These are phyloP conservation scores for Malassezia yamatoensis DNA, from an alignment of 1,284 basidiomycete species.

Conservation along the genomic window DNA sequence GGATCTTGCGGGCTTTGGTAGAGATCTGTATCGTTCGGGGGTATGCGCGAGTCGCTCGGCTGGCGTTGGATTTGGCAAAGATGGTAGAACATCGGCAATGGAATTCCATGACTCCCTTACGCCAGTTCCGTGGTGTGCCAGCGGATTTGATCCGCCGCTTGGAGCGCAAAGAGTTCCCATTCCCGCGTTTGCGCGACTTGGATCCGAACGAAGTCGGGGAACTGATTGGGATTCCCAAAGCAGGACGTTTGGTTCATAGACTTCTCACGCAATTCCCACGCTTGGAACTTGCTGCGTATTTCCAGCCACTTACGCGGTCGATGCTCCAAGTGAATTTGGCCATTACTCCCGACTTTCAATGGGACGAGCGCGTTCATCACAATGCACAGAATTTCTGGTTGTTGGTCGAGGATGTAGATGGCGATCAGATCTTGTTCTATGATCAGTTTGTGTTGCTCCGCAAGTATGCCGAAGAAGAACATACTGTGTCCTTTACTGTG, in stretches of 20 bases:
- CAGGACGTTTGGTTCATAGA: conserved; percentile 81
- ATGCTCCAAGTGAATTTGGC: conserved; percentile 43
- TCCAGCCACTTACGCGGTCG: conserved; percentile 39
- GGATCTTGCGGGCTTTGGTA: conserved; percentile 90
- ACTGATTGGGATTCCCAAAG: conserved; percentile 75
- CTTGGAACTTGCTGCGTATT: conserved; percentile 59
- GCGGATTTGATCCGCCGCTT: conserved; percentile 85
- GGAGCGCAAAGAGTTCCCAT: conserved; percentile 78
- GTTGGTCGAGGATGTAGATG: conserved; percentile 90
- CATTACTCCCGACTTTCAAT: conserved; percentile 88
- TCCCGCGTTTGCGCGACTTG: conserved; percentile 38
- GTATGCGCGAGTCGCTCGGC: conserved; percentile 88
- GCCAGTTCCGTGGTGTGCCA: conserved; percentile 79
- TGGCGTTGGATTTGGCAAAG: conserved; percentile 87
- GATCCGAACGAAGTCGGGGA: conserved; percentile 58
- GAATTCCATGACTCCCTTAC: conserved; percentile 91
- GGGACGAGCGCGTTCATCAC: conserved; percentile 91
- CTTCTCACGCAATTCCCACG: conserved; percentile 95
- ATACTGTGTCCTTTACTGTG: conserved; percentile 84
- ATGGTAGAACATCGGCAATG: conserved; percentile 74
- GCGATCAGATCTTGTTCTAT: conserved; percentile 86
- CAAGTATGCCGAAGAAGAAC: conserved; percentile 75
- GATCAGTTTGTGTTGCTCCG: conserved; percentile 84
- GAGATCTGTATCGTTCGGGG: conserved; percentile 96
- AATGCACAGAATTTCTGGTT: conserved; percentile 76